Percentiles rank a stretch among this genome's conserved stretches.
These are phyloP conservation scores for Aechmea fasciata DNA, from an alignment of 176 grass and related monocot genomes.

Conservation along the genomic window DNA sequence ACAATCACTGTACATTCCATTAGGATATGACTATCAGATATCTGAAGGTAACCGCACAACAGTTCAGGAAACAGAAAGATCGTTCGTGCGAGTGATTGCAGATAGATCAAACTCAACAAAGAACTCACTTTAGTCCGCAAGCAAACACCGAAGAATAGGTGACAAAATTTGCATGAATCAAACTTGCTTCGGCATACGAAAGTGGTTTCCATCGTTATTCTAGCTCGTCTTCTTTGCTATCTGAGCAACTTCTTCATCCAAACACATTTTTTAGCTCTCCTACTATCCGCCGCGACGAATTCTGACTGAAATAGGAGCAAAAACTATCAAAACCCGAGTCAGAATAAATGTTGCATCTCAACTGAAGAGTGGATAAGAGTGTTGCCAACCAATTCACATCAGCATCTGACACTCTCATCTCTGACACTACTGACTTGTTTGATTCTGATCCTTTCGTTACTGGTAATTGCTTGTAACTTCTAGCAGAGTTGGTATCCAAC, in stretches of 20 bases:
- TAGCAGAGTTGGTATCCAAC: constrained; percentile 27
- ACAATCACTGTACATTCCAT: constrained; percentile 26
- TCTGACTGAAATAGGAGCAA: not conserved
- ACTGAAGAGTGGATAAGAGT: not conserved
- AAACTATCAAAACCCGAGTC: not conserved
- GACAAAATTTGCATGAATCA: constrained; percentile 34
- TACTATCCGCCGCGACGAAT: not conserved
- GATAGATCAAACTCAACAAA: not conserved
- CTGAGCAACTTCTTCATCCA: not conserved
- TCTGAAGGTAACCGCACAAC: not conserved
- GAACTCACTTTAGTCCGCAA: constrained; percentile 63
- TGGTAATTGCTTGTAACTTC: constrained; percentile 33
- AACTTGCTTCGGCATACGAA: constrained; percentile 52
- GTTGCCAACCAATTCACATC: constrained; percentile 23
- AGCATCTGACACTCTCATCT: constrained; percentile 30
- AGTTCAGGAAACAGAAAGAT: not conserved
- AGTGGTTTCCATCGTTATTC: constrained; percentile 33
- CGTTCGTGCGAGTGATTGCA: not conserved
- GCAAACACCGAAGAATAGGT: constrained; percentile 27
- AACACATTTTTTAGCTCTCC: not conserved
- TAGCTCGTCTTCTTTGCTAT: no score
- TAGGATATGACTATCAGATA: constrained; percentile 32
- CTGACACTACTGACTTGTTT: constrained; percentile 13
- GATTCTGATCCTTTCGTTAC: constrained; percentile 37
- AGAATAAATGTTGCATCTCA: not conserved